Conservation (phyloP, 108 stramenopile genomes). For the Asterionellopsis glacialis region DNA sequence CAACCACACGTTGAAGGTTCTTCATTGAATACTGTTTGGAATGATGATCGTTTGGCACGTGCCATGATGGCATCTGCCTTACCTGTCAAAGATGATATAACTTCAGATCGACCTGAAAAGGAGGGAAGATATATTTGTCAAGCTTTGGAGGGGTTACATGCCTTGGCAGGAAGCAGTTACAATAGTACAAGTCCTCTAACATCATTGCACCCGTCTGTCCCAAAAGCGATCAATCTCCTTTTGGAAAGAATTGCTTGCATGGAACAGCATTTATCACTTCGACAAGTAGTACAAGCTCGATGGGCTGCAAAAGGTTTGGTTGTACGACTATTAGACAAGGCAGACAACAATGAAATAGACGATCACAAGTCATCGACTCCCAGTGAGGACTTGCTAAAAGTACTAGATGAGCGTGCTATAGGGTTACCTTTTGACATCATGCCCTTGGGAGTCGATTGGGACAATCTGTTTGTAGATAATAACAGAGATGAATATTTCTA, state of each 20-base stretch:
- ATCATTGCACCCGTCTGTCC: constrained; percentile 1
- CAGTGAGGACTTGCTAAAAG: not conserved
- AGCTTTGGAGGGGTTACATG: constrained; percentile 41
- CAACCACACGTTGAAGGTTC: not conserved
- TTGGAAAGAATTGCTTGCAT: constrained; percentile 32
- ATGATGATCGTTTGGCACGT: constrained; percentile 25
- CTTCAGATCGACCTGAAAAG: constrained; percentile 33
- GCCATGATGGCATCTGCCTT: constrained; percentile 40
- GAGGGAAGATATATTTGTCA: constrained; percentile 38
- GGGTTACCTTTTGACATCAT: constrained; percentile 66
- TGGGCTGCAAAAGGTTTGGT: constrained; percentile 50
- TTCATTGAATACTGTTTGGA: constrained; percentile 11
- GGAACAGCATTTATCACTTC: constrained; percentile 24
- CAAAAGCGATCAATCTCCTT: constrained; percentile 23
- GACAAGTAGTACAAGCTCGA: constrained; percentile 46
- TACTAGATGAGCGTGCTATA: constrained; percentile 22
- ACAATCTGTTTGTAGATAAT: constrained; percentile 3
- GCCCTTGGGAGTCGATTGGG: constrained; percentile 45
- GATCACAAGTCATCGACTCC: not conserved
- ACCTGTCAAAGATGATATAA: constrained; percentile 12
- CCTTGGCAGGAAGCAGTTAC: constrained; percentile 3
- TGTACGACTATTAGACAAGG: constrained; percentile 14
- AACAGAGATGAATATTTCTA: no score
- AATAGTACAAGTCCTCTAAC: not conserved
- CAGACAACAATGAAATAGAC: not conserved